Evolutionary conservation across 257 asterid genomes (phyloP), one percentile per base, ranked within the genome.

Genomic region (Penstemon newberryi): DNA sequence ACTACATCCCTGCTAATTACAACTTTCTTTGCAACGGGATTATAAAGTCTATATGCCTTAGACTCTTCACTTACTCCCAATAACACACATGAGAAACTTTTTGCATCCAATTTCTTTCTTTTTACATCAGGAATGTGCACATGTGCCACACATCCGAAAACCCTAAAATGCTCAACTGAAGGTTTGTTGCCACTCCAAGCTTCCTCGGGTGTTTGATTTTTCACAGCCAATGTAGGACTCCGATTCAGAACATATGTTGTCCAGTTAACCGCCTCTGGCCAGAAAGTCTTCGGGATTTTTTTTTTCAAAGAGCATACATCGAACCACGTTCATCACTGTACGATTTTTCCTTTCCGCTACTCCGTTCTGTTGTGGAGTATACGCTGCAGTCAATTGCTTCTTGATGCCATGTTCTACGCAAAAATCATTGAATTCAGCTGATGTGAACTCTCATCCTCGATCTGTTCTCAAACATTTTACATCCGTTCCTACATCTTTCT

Each of bases 221-320:
- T 45, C 33, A 64, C 69, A 3, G 19, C 69, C 38, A 64, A 44
- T 7, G 69, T 64, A 13, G 69, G 69, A 33, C 41, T n/a, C 12
- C 69, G n/a, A 12, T 66, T 66, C 33, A 66, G 18, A 15, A 33
- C 5, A 66, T 38, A 37, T 5, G n/a, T 18, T 3, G 54, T 41
- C 60, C 61, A 50, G 3, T 52, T 37, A 7, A 66, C 41, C 1
- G 36, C 41, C 37, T 51, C 19, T 47, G 70, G 58, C 70, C 46
- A 65, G 5, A 65, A 49, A 3, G 7, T 10, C 10, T 65, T 50
- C 0, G 46, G 5, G 7, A 47, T 7, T 18, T 36, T 50, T n/a
- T n/a, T 65, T 65, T 15, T 15, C 18, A 15, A 15, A 15, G 18
- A 53, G 33, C 58, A 53, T 53, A 13, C 33, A 53, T 53, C 58